Evolutionary conservation across 352 stramenopile species (phyloP).

Genomic region (Peronospora destructor): DNA sequence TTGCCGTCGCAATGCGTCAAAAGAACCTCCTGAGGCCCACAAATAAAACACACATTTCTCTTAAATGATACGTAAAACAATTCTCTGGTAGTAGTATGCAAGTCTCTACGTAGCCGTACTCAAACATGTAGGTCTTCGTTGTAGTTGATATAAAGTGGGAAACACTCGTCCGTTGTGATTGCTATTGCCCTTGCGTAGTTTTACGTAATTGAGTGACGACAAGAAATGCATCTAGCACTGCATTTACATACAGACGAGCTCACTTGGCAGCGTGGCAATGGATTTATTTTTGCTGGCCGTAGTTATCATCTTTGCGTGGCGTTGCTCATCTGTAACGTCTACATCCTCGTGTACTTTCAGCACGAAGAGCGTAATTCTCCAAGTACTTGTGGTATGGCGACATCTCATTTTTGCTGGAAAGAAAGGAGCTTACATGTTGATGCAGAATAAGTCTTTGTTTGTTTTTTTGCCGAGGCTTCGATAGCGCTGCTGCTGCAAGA

Average conservation of each 20-base stretch:
- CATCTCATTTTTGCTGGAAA: not conserved
- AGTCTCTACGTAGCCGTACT: not conserved
- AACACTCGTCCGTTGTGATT: too few species aligned
- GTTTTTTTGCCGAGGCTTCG: conserved; percentile 81
- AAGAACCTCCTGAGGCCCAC: conserved; percentile 43
- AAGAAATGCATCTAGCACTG: conserved; percentile 20
- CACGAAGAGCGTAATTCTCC: conserved; percentile 89
- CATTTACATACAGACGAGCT: not conserved
- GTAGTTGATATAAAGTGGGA: too few species aligned
- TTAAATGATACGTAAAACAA: not conserved
- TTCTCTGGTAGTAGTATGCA: not conserved
- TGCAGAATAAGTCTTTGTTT: conserved; percentile 48
- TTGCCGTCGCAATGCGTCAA: conserved; percentile 34
- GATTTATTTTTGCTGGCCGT: conserved; percentile 87
- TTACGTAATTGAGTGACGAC: not conserved
- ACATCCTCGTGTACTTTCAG: conserved; percentile 90
- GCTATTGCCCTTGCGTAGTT: conserved; percentile 1
- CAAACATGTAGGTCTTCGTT: not conserved
- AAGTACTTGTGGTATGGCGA: conserved; percentile 73
- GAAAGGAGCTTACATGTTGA: not conserved
- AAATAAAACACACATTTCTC: not conserved
- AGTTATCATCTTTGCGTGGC: conserved; percentile 85
- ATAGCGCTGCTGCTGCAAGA: conserved; percentile 91
- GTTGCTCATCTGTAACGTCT: conserved; percentile 85
- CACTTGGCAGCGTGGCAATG: conserved; percentile 32